Conservation (phyloP, 2,329 filamentous ascomycete genomes). For the Exophiala aquamarina region DNA sequence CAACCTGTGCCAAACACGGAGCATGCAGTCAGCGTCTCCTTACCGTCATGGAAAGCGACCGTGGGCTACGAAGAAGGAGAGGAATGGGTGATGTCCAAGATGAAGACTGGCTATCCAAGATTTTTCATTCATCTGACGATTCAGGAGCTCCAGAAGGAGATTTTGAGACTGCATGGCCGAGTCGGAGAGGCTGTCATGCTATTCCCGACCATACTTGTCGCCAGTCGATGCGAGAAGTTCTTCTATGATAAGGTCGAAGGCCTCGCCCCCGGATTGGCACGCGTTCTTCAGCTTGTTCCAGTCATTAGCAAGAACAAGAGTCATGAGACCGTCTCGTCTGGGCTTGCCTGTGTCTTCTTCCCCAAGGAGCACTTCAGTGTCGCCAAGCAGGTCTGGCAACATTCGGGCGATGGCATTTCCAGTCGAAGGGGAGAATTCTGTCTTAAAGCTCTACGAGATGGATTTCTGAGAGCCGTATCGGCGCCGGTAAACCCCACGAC, state of each 20-base stretch:
- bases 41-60: constrained; percentile 90
- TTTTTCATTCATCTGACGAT: constrained; percentile 93
- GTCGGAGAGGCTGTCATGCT: constrained; percentile 66
- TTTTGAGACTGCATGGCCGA: constrained; percentile 64
- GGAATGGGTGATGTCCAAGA: constrained; percentile 76
- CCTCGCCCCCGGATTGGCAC: constrained; percentile 50
- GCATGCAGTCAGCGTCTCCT: constrained; percentile 90
- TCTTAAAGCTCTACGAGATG: constrained; percentile 69
- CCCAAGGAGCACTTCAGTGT: constrained; percentile 64
- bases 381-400: constrained; percentile 97
- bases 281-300: constrained; percentile 64
- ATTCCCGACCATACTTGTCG: constrained; percentile 71
- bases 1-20: constrained; percentile 77
- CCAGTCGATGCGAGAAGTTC: constrained; percentile 74
- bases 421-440: constrained; percentile 91
- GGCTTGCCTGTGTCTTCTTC: constrained; percentile 71
- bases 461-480: constrained; percentile 51
- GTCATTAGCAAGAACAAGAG: constrained; percentile 52
- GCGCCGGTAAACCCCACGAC: constrained; percentile 20
- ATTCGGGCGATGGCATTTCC: constrained; percentile 88
- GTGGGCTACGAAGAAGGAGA: constrained; percentile 93
- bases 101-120: constrained; percentile 89
- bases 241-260: constrained; percentile 61
- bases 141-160: constrained; percentile 66
- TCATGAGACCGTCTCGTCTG: constrained; percentile 53